Base-by-base conservation (phyloP, 768 basidiomycete species). In the Russula vinacea region DNA sequence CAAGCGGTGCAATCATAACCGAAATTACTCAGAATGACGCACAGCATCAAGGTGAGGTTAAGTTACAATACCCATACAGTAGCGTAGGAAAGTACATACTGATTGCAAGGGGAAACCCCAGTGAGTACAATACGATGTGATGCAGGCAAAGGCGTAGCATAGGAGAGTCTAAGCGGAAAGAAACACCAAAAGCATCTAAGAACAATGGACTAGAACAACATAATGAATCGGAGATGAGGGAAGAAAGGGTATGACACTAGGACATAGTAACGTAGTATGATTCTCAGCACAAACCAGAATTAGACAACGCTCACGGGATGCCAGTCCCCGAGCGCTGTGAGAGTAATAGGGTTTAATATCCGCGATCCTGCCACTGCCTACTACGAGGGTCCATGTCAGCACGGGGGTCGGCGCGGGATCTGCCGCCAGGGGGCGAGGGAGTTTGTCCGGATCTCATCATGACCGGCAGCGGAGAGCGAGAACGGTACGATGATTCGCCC, bases 201-300 rank as follows among this genome's bases (percentile, higher is more conserved):
- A 37, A 40, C 54, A 35, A 65, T 61, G 64, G n/a, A 56, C 54
- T 51, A 61, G 50, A 56, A n/a, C 39, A 37, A 51, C 59, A 65
- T 37, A 60, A 65, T 51, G 47, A 56, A 65, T 61, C 64, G 64
- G 64, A 65, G 49, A 65, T 65, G 59, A 65, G 64, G 42, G 49
- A 65, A 63, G 54, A 44, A 26, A 22, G 53, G 63, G 53, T 64
- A 65, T 65, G 59, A 61, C 58, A 65, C 54, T 65, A 61, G 64
- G 55, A 52, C 52, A 26, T 56, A 52, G 64, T 56, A 65, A 65
- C 54, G 55, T 65, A 65, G 39, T 29, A n/a, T 37, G 39, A 45
- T 60, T 65, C 59, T 42, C 50, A 52, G 49, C 40, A 60, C 39
- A 56, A 45, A 60, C 64, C 54, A 50, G 53, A 65, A 44, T 40